Percentiles rank a stretch among this genome's conserved stretches.
These are phyloP conservation scores for Mortierella sp. DNA, from an alignment of 371 early-diverging fungal species.

Conservation along the genomic window DNA sequence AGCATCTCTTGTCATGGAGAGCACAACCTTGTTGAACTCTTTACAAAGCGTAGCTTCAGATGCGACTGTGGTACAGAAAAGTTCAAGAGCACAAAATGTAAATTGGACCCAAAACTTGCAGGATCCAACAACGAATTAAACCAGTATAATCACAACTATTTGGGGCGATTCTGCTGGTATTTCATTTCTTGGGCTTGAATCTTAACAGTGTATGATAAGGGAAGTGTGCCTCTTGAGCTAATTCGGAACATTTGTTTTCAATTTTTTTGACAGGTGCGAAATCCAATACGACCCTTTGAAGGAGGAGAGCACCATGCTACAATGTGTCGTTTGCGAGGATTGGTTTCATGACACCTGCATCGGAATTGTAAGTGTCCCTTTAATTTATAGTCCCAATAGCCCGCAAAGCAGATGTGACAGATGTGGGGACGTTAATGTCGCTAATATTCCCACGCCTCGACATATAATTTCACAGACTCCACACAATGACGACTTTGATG, in stretches of 20 bases:
- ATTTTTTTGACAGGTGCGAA: slow-evolving; percentile 68
- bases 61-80: slow-evolving; percentile 88
- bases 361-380: slow-evolving; percentile 62
- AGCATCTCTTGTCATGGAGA: slow-evolving; percentile 85
- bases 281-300: slow-evolving; percentile 76
- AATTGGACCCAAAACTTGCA: slow-evolving; percentile 58
- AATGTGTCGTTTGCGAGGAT: slow-evolving; percentile 89
- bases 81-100: slow-evolving; percentile 59
- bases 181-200: no score
- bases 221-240: neutral
- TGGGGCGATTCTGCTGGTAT: slow-evolving; percentile 85
- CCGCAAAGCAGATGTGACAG: no score
- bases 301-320: slow-evolving; percentile 84
- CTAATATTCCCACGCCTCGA: slow-evolving; percentile 1
- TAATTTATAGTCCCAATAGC: no score
- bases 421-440: neutral
- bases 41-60: slow-evolving; percentile 83
- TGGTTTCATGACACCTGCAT: slow-evolving; percentile 92
- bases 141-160: slow-evolving; percentile 84
- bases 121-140: slow-evolving; percentile 71
- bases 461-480: slow-evolving; percentile 65
- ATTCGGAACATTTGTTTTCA: no score
- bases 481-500: slow-evolving; percentile 76
- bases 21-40: slow-evolving; percentile 87
- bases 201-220: neutral